Evolutionary conservation across 148 eudicot genomes (phyloP), one percentile per base, ranked within the genome.

Genomic region (Agrostemma githago): DNA sequence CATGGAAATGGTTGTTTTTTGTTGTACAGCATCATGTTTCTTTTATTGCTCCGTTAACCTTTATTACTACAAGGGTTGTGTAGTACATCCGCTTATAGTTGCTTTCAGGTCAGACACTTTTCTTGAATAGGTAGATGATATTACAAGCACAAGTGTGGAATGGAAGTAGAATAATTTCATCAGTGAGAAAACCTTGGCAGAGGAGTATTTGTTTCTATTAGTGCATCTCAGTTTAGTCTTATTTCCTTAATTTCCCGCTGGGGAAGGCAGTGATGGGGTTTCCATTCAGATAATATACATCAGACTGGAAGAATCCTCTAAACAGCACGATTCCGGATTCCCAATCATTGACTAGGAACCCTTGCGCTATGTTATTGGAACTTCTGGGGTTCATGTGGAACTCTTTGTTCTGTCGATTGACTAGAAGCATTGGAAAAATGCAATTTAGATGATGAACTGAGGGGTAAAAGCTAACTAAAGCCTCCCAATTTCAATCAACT

Each of bases 121-220:
- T 42, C 15, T 65, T 15, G 68, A 65, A 65, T 65, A 15, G n/a
- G 6, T 38, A 39, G 68, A 65, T 65, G 44, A 16, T 65, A 65
- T 38, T 38, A 38, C 34, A 42, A 39, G 11, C 40, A 62, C 40
- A 48, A 65, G 68, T 65, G 4, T 65, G 46, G 42, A 65, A 39
- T 39, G 68, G 6, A 40, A 38, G 17, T 65, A 39, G 46, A 37
- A 62, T 14, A 65, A 64, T 39, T 40, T 65, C 46, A 5, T 65
- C 68, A 15, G 7, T 40, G 21, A 10, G 41, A 37, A n/a, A 64
- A 64, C 43, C 44, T 7, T 60, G 64, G 64, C 37, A 8, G 5
- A 60, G 64, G 37, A 14, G 66, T 2, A 21, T 62, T 40, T 62
- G 43, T 64, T 65, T 65, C 20, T 40, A 15, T 3, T 40, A 12